Conservation (phyloP, 352 stramenopile genomes). For the Plasmopara muralis region DNA sequence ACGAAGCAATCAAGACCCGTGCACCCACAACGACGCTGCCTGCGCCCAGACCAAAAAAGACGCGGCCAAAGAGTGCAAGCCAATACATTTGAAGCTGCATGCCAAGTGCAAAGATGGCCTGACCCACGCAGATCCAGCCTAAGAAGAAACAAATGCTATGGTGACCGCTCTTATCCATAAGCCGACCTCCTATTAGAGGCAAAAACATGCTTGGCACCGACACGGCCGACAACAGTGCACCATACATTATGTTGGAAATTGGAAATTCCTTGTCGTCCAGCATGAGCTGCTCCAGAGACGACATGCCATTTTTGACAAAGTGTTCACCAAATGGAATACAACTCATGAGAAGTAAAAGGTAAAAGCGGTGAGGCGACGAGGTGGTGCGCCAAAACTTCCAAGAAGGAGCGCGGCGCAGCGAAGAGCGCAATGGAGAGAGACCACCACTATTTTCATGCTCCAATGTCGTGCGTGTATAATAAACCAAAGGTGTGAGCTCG, state of each 20-base stretch:
- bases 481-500: constrained; percentile 33
- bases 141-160: constrained; percentile 75
- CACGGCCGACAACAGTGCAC: constrained; percentile 69
- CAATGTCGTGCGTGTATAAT: background rate
- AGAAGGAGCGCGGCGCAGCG: constrained; percentile 30
- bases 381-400: constrained; percentile 75
- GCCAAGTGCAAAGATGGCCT: constrained; percentile 70
- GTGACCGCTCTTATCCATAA: constrained; percentile 77
- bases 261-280: constrained; percentile 65
- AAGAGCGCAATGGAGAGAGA: constrained; percentile 15
- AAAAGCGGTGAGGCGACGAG: constrained; percentile 67
- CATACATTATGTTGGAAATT: constrained; percentile 83
- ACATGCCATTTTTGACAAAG: constrained; percentile 87
- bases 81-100: constrained; percentile 72
- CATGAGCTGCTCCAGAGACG: constrained; percentile 75
- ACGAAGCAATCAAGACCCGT: constrained; percentile 78
- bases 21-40: constrained; percentile 74
- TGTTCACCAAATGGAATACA: constrained; percentile 79
- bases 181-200: constrained; percentile 62
- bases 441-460: constrained; percentile 8
- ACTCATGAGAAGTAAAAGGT: constrained; percentile 77
- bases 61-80: constrained; percentile 69
- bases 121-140: constrained; percentile 71
- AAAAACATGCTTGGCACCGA: constrained; percentile 82
- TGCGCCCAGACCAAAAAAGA: constrained; percentile 80